Percentiles rank a stretch among this genome's conserved stretches.
Conservation (phyloP, 1,139 yeast genomes). For the Nakaseomyces uthaithaninus region DNA sequence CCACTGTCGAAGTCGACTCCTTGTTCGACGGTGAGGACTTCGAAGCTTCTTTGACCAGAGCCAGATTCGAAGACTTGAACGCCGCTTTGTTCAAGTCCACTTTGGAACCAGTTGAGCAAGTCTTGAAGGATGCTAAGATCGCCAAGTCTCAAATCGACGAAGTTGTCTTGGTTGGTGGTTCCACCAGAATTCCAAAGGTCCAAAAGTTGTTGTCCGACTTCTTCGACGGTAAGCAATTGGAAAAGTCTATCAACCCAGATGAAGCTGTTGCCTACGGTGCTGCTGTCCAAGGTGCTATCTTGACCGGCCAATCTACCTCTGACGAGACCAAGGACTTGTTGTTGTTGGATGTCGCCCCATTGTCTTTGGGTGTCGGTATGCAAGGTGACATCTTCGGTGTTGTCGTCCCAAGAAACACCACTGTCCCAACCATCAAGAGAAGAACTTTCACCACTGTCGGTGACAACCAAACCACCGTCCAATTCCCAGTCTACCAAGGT, state of each 20-base stretch:
- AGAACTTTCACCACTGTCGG: constrained; percentile 99
- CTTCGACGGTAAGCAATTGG: constrained; percentile 97
- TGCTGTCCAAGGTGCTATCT: constrained; percentile 97
- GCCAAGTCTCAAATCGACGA: constrained; percentile 86
- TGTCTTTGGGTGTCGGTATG: constrained; percentile 99
- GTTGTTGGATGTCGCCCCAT: constrained; percentile 96
- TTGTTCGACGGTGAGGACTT: constrained; percentile 94
- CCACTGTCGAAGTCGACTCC: constrained; percentile 95
- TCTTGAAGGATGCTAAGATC: constrained; percentile 89
- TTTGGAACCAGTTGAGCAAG: constrained; percentile 96
- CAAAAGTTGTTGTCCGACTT: constrained; percentile 95
- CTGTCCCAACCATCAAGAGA: constrained; percentile 99
- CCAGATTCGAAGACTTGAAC: constrained; percentile 97
- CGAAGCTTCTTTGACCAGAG: constrained; percentile 96
- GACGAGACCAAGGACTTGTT: constrained; percentile 96
- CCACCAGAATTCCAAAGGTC: constrained; percentile 98
- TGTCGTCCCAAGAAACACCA: constrained; percentile 99
- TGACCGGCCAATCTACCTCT: constrained; percentile 95
- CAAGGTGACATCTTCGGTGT: constrained; percentile 99
- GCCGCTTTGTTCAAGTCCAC: constrained; percentile 94
- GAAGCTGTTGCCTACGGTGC: constrained; percentile 98
- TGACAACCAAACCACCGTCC: constrained; percentile 99
- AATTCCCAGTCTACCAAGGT: constrained; percentile 99
- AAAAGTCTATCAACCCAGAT: constrained; percentile 96
- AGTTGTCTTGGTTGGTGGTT: constrained; percentile 98